Percentiles rank a stretch among this genome's conserved stretches.
These are phyloP conservation scores for Rauvolfia tetraphylla DNA, from an alignment of 257 asterid species.

Conservation along the genomic window DNA sequence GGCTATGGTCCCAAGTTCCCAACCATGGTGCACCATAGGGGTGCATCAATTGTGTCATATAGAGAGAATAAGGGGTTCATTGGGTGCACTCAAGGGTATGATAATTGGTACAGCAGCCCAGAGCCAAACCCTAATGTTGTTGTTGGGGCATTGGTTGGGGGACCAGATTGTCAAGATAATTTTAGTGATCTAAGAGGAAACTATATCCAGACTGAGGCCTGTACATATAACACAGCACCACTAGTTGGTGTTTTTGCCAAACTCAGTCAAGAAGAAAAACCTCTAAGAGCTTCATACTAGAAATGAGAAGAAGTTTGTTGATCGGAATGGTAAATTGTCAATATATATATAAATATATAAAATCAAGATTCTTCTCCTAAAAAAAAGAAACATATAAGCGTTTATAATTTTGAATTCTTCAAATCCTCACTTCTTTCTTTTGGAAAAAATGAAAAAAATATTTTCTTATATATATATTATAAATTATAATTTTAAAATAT, in stretches of 20 bases:
- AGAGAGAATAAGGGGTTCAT: conserved; percentile 45
- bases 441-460: no score
- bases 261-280: conserved; percentile 24
- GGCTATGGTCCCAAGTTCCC: conserved; percentile 61
- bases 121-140: conserved; percentile 60
- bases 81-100: conserved; percentile 74
- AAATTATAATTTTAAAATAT: no score
- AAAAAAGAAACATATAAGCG: no score
- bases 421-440: no score
- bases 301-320: no score
- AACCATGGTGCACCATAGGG: conserved; percentile 61
- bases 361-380: no score
- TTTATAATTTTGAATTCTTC: no score
- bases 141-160: conserved; percentile 73
- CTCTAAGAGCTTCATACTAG: conserved; percentile 21
- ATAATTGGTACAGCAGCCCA: conserved; percentile 39
- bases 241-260: conserved; percentile 68
- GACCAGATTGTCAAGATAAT: conserved; percentile 49
- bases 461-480: no score
- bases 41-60: conserved; percentile 50
- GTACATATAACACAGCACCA: conserved; percentile 78
- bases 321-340: no score
- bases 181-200: conserved; percentile 55
- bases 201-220: conserved; percentile 73
- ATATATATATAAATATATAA: no score